Percentiles rank a stretch among this genome's conserved stretches.
Evolutionary conservation across 2,329 filamentous ascomycete genomes (phyloP).

Genomic region (Penicillium hordei): DNA sequence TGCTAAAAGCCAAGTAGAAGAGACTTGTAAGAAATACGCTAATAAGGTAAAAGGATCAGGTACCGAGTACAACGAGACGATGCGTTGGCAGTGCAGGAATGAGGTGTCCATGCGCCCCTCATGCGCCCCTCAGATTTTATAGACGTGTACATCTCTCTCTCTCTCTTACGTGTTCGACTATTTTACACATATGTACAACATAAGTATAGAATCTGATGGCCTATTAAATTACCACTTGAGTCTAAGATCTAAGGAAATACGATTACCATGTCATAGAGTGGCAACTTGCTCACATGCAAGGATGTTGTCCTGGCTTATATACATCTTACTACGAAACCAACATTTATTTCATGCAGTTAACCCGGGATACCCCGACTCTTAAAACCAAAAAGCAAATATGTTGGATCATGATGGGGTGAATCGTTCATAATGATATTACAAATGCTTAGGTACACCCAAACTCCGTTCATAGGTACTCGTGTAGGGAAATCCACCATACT

Average conservation of each 20-base stretch:
- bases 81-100: constrained; percentile 36
- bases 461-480: constrained; percentile 6
- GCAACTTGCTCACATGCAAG: constrained; percentile 7
- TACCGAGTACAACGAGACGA: constrained; percentile 25
- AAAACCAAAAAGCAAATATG: neutral
- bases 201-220: neutral
- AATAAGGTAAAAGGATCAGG: neutral
- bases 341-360: constrained; percentile 8
- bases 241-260: neutral
- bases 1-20: constrained; percentile 6
- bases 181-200: neutral
- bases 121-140: constrained; percentile 28
- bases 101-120: constrained; percentile 28
- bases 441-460: constrained; percentile 3
- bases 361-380: constrained; percentile 8
- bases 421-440: constrained; percentile 3
- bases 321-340: neutral
- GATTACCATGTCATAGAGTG: neutral
- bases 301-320: neutral
- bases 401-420: neutral
- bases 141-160: constrained; percentile 1
- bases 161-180: neutral
- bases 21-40: neutral
- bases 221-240: neutral
- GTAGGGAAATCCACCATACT: neutral